Conservation (phyloP, 495 filamentous ascomycete species). For the Cladorrhinum samala region DNA sequence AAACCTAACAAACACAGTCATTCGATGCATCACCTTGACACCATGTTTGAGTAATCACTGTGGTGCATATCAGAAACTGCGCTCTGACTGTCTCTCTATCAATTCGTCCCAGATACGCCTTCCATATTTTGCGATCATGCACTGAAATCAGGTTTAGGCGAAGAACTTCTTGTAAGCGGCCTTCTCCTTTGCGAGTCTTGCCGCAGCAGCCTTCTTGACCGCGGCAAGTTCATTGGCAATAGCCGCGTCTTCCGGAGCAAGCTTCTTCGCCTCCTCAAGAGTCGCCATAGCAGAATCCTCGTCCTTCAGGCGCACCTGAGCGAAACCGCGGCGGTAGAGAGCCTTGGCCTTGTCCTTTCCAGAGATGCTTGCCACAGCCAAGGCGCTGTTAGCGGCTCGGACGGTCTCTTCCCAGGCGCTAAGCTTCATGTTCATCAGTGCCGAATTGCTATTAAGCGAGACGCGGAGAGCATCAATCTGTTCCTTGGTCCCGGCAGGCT, state of each 20-base stretch:
- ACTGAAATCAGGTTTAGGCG: constrained; percentile 17
- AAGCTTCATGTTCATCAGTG: constrained; percentile 68
- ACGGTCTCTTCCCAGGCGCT: constrained; percentile 61
- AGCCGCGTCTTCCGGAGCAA: constrained; percentile 70
- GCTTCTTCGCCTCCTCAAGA: constrained; percentile 66
- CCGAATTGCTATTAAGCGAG: constrained; percentile 37
- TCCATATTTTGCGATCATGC: too few relatives aligned
- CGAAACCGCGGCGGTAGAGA: constrained; percentile 72
- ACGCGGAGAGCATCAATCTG: constrained; percentile 58
- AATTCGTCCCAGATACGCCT: too few relatives aligned
- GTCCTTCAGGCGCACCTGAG: constrained; percentile 67
- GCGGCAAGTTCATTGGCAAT: constrained; percentile 65
- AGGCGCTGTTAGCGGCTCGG: constrained; percentile 63
- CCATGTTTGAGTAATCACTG: too few relatives aligned
- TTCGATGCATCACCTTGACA: too few relatives aligned
- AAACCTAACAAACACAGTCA: too few relatives aligned
- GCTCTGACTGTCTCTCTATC: neutral
- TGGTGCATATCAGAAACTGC: too few relatives aligned
- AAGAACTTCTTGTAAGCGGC: constrained; percentile 88
- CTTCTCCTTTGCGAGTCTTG: constrained; percentile 77
- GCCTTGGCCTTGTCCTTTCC: constrained; percentile 85
- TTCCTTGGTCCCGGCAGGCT: constrained; percentile 57
- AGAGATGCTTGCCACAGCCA: constrained; percentile 57
- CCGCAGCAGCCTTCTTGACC: constrained; percentile 69
- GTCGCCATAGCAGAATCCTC: constrained; percentile 77